Conservation (phyloP, 1,139 yeast genomes). For the Casaregolazyma suthepensis region DNA sequence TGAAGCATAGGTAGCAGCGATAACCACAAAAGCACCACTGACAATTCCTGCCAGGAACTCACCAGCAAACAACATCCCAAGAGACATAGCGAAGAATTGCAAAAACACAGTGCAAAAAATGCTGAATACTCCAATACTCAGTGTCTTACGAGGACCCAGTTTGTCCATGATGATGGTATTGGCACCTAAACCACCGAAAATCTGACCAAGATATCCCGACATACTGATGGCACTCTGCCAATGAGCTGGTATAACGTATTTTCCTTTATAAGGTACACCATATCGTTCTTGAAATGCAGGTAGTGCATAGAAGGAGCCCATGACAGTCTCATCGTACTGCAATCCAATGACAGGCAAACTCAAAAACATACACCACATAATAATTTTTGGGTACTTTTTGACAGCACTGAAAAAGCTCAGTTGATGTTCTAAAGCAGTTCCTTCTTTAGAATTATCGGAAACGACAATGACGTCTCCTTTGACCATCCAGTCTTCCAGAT, state of each 20-base stretch:
- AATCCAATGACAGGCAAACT: conserved; percentile 41
- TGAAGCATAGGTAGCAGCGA: conserved; percentile 41
- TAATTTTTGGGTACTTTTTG: conserved; percentile 32
- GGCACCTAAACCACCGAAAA: conserved; percentile 12
- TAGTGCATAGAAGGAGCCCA: conserved; percentile 28
- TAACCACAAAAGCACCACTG: conserved; percentile 42
- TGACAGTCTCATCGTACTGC: conserved; percentile 39
- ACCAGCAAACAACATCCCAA: conserved; percentile 35
- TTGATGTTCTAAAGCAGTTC: conserved; percentile 11
- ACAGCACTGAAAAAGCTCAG: conserved; percentile 1
- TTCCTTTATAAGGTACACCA: conserved; percentile 7
- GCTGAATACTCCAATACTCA: background rate
- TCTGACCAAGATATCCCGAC: conserved; percentile 11
- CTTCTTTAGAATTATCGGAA: conserved; percentile 3
- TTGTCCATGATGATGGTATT: conserved; percentile 33
- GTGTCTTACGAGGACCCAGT: background rate
- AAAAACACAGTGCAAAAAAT: conserved; percentile 33
- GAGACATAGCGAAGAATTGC: conserved; percentile 37
- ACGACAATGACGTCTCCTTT: conserved; percentile 4
- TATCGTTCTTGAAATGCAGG: conserved; percentile 8
- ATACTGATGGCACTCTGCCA: conserved; percentile 10
- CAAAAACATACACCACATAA: conserved; percentile 39
- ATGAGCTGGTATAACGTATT: conserved; percentile 7
- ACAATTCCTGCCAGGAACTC: conserved; percentile 41
- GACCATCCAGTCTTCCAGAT: conserved; percentile 4